Percentiles rank a stretch among this genome's conserved stretches.
Evolutionary conservation across 148 eudicot species (phyloP).

Genomic region (Fagopyrum homotropicum): DNA sequence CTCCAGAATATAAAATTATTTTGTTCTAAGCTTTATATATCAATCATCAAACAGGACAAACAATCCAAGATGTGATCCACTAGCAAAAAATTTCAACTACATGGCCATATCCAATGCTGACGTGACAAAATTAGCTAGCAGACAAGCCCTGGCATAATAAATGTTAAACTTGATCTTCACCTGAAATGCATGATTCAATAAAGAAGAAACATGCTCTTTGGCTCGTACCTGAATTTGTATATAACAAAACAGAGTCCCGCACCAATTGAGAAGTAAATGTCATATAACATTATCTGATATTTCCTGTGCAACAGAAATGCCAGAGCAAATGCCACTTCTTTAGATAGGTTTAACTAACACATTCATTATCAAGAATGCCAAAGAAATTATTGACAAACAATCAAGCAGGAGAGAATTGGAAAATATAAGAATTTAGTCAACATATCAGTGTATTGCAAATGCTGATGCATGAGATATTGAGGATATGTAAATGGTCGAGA

Average conservation of each 20-base stretch:
- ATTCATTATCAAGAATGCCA: neutral
- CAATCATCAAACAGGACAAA: slow-evolving; percentile 15
- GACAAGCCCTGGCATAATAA: slow-evolving; percentile 9
- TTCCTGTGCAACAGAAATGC: neutral
- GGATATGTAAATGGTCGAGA: neutral
- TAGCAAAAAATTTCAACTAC: neutral
- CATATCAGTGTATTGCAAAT: neutral
- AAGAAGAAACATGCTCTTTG: neutral
- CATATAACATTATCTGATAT: neutral
- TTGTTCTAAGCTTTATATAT: slow-evolving; percentile 1
- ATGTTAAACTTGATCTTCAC: neutral
- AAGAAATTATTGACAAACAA: neutral
- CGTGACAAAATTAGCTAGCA: slow-evolving; percentile 3
- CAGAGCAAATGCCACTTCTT: neutral
- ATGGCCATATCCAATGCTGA: slow-evolving; percentile 7
- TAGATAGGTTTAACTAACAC: neutral
- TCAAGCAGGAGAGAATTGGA: neutral
- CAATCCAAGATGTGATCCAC: slow-evolving; percentile 8
- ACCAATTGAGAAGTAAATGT: neutral
- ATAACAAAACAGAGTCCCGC: neutral
- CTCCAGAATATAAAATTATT: neutral
- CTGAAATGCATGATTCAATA: neutral
- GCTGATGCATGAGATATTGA: neutral
- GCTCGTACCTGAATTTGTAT: neutral
- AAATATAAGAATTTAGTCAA: no score